Base-by-base conservation (phyloP, 495 filamentous ascomycete genomes). In the Cercophora sp. region DNA sequence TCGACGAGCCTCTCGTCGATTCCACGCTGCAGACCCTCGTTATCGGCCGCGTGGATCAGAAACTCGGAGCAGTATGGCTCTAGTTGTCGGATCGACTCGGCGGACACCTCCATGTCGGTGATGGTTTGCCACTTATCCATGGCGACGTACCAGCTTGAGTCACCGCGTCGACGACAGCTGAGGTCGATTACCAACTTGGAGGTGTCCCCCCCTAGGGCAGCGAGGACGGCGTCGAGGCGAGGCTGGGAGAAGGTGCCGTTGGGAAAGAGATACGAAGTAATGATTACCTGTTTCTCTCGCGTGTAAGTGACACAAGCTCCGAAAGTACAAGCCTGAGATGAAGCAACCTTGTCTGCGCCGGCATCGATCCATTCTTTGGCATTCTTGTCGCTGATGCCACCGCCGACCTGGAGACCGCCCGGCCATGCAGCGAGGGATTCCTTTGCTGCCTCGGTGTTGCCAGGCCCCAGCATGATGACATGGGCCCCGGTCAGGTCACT, bases 71-170 rank as follows among this genome's bases (percentile, higher is more conserved):
- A 96, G 66, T 89, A 92, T 9, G 85, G 86, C 61, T 96, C 91
- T 8, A 97, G 75, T 10, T 81, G 64, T 15, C 78, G 77, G 46
- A 98, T 95, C 2, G 85, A 86, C 66, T 85, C 91, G 94, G 86
- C 73, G 61, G 82, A 89, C 50, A 97, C 82, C 61, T 96, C 92
- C 84, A 94, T 91, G 64, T 96, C 88, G 1, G 93, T 97, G 52
- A 97, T 84, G 3, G 88, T 92, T 73, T 96, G 92, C 93, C 93
- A 98, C 68, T 94, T 92, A 66, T 97, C 86, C 89, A 93, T 98
- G 34, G 93, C 92, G 24, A 98, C 92, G 54, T 89, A 85, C 91
- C 93, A 98, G 42, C 57, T 79, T 10, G 80, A 79, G 11, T 81
- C 73, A 15, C 78, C 88, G 51, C 83, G 81, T 37, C 81, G 72